Base-by-base conservation (phyloP, 768 basidiomycete genomes). In the Boletus coccyginus region DNA sequence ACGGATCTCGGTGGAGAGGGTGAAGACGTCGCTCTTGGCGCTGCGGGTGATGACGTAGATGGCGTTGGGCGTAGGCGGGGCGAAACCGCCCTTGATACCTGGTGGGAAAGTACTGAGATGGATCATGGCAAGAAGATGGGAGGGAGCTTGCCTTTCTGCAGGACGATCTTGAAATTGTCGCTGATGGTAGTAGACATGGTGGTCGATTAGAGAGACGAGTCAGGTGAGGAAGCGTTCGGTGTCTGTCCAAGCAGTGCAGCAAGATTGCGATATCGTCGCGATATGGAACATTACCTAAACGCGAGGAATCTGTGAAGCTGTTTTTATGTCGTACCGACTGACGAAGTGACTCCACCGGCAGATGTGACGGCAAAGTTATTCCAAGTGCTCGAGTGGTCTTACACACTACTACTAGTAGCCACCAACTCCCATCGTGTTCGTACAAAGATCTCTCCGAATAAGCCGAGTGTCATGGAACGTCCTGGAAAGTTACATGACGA, bases 11-110 rank as follows among this genome's bases (percentile, higher is more conserved):
- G 79, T 73, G 16, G 75, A 64, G 62, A 90, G 72, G 29, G 72
- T 64, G 48, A 90, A 75, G 24, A 62, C 57, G 14, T 74, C 40
- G 45, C 74, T 70, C 8, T 62, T 63, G 2, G 75, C 45, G 14
- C 44, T 5, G 45, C 77, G 74, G 21, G 81, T 78, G 60, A 92
- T 63, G 27, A 75, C 76, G 66, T 82, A 75, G 63, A 86, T 72
- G 14, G 81, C 82, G 29, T 71, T 71, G 4, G 87, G 84, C 8
- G 75, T 84, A 5, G 90, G 84, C 0, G 88, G 86, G 13, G 82
- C 83, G 65, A 92, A 88, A 41, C 90, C 90, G 32, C 90, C 90
- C 13, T 74, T 70, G 66, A 91, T 92, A 56, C 90, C 90, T 56
- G 43, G n/a, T 33, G 35, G 6, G 24, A 41, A 12, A 50, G 35